phyloP scores from a whole-genome alignment of 176 grass and related monocot genomes.

The Cenchrus purpureus region DNA sequence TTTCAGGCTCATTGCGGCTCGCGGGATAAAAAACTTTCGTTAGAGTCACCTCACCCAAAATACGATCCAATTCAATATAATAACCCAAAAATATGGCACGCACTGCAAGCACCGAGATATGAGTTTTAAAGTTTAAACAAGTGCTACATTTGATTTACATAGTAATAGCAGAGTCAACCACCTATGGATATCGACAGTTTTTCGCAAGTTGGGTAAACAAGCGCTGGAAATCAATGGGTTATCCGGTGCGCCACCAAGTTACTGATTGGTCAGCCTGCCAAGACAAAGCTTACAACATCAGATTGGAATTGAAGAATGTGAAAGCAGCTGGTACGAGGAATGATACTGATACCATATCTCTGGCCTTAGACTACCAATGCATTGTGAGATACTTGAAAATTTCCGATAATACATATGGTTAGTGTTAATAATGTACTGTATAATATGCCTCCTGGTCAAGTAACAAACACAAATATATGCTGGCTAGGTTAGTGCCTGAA shows the following conservation, averaged over 20 bases:
- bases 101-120: not conserved
- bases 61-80: no score
- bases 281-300: constrained; percentile 11
- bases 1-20: no score
- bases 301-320: constrained; percentile 19
- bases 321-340: not conserved
- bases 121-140: constrained; percentile 2
- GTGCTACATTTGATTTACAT: constrained; percentile 44
- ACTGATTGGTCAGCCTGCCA: constrained; percentile 28
- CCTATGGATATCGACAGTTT: constrained; percentile 32
- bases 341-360: not conserved
- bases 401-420: not conserved
- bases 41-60: no score
- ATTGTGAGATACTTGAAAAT: not conserved
- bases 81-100: no score
- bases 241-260: constrained; percentile 24
- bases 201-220: constrained; percentile 23
- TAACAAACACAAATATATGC: not conserved
- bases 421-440: not conserved
- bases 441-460: not conserved
- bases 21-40: no score
- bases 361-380: not conserved
- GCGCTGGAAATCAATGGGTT: not conserved
- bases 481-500: not conserved
- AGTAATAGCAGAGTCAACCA: not conserved